Evolutionary conservation across 306 rosid species (phyloP).

Genomic region (Cicer cuneatum): DNA sequence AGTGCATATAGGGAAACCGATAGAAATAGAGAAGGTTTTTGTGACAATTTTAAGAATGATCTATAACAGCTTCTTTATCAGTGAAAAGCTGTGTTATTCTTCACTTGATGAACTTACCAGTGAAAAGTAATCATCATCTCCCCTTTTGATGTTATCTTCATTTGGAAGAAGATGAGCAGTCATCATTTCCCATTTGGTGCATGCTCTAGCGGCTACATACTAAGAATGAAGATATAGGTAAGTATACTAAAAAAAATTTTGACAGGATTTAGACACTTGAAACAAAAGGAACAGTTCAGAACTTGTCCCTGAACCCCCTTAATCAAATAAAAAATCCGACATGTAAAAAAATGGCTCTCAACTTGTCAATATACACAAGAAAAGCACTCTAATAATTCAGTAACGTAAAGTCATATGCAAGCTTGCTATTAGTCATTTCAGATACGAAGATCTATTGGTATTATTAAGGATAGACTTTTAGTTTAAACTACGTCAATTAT

Average conservation of each 20-base stretch:
- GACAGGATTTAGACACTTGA: constrained; percentile 16
- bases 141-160: constrained; percentile 75
- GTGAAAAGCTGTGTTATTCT: constrained; percentile 12
- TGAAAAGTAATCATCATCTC: constrained; percentile 84
- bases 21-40: constrained; percentile 8
- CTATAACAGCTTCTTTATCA: constrained; percentile 2
- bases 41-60: background rate
- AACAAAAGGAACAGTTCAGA: background rate
- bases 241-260: constrained; percentile 39
- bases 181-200: constrained; percentile 99
- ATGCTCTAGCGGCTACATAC: constrained; percentile 97
- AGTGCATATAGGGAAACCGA: background rate
- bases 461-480: no score
- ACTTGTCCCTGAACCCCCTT: background rate
- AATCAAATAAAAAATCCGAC: background rate
- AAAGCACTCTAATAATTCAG: no score
- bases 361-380: no score
- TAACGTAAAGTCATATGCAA: no score
- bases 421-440: no score
- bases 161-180: constrained; percentile 89
- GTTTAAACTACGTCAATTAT: constrained; percentile 30
- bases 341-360: background rate
- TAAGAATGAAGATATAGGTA: constrained; percentile 47
- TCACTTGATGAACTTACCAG: constrained; percentile 58
- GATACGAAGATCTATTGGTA: no score